Evolutionary conservation across 192 early-diverging fungal genomes (phyloP).

Genomic region (Pilobolus umbonatus): DNA sequence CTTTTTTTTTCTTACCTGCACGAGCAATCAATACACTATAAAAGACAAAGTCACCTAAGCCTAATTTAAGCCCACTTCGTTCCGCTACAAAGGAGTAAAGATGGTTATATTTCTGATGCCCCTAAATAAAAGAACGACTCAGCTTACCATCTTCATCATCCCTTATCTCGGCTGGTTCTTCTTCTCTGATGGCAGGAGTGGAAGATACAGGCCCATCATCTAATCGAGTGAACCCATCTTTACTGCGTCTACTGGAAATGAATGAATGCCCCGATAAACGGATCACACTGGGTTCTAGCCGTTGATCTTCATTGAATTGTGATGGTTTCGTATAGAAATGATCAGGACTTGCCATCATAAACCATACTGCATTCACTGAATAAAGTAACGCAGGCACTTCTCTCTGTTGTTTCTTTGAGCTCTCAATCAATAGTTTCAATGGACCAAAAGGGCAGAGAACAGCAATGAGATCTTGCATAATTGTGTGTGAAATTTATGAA

Average conservation of each 20-base stretch:
- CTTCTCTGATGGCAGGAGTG: background rate
- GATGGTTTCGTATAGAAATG: conserved; percentile 15
- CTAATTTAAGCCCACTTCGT: conserved; percentile 74
- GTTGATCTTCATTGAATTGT: conserved; percentile 2
- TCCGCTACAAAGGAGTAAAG: conserved; percentile 30
- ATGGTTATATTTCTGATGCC: background rate
- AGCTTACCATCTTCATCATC: conserved; percentile 47
- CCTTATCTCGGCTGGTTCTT: background rate
- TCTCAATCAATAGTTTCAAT: conserved; percentile 74
- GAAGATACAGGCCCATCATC: conserved; percentile 5
- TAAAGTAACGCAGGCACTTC: conserved; percentile 79
- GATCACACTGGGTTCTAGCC: background rate
- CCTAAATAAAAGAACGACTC: background rate
- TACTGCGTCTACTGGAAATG: conserved; percentile 1
- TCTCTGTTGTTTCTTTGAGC: conserved; percentile 62
- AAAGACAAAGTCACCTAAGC: conserved; percentile 89
- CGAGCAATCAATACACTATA: conserved; percentile 77
- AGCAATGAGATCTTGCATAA: conserved; percentile 77
- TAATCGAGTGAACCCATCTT: conserved; percentile 20
- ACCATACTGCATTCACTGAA: conserved; percentile 66
- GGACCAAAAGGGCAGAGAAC: conserved; percentile 90
- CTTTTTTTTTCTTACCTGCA: conserved; percentile 49
- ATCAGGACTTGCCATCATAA: conserved; percentile 61
- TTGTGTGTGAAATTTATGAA: background rate
- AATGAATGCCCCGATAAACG: conserved; percentile 2